Conservation (phyloP, 1,284 basidiomycete genomes). For the Ganoderma boninense region DNA sequence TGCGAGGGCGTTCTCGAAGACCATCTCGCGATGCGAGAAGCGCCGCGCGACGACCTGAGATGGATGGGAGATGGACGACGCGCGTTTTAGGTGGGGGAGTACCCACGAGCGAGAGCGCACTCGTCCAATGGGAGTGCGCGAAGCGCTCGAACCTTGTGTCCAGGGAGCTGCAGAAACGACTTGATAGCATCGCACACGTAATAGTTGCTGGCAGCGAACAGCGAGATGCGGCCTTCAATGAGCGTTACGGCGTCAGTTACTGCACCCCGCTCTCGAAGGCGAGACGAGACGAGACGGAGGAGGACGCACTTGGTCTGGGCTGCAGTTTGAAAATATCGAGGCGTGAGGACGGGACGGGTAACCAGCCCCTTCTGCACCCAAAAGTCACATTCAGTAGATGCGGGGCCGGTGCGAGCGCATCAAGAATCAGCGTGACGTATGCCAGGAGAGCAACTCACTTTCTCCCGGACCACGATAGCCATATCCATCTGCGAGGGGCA, state of each 20-base stretch:
- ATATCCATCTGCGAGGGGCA: slow-evolving; percentile 14
- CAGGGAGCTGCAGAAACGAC: slow-evolving; percentile 20
- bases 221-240: slow-evolving; percentile 6
- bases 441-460: neutral
- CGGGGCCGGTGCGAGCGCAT: slow-evolving; percentile 11
- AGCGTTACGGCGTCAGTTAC: slow-evolving; percentile 4
- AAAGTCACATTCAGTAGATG: neutral
- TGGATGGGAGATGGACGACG: slow-evolving; percentile 25
- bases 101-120: slow-evolving; percentile 22
- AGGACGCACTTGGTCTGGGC: neutral
- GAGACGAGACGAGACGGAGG: neutral
- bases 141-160: slow-evolving; percentile 23
- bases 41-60: slow-evolving; percentile 21
- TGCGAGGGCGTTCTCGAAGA: slow-evolving; percentile 26
- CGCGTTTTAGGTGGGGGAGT: slow-evolving; percentile 17
- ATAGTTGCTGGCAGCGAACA: slow-evolving; percentile 15
- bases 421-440: slow-evolving; percentile 30
- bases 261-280: neutral
- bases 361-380: neutral
- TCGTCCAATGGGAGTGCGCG: slow-evolving; percentile 22
- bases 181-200: slow-evolving; percentile 30
- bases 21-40: slow-evolving; percentile 17
- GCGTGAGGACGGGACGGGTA: neutral
- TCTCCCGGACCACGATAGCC: slow-evolving; percentile 12
- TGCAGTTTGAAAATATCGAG: neutral